Base-by-base conservation (phyloP, 176 grass and related monocot species). In the Elaeis guineensis region DNA sequence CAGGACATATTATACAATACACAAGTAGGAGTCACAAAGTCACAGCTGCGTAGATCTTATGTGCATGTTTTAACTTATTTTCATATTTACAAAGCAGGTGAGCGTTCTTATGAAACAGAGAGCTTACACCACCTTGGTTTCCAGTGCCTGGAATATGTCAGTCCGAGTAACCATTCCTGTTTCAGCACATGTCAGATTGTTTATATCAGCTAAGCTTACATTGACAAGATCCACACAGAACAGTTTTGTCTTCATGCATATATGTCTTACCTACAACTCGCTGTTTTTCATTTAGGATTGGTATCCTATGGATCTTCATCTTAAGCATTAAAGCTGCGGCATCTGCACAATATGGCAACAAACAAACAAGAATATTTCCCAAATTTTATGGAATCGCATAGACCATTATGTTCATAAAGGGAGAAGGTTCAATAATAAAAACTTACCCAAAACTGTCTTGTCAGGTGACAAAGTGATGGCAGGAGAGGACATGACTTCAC, bases 321-420 rank as follows among this genome's bases (percentile, higher is more conserved):
- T 87, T 96, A 1, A 96, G 83, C 83, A 90, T 96, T 50, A 90
- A 65, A 48, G 75, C 78, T 21, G 86, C 83, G 78, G 91, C 91
- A 17, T 90, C 91, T 96, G 75, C 67, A 63, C 62, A 65, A 23
- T 52, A 20, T 26, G 20, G 26, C 35, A 44, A 44, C 9, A 0
- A 44, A 44, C 2, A 44, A 12, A 44, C 35, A 44, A 14, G 9
- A 9, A 44, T 44, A 44, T 12, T 30, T 44, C 8, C 11, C 8
- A 44, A 35, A 44, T 44, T 12, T 44, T 44, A 6, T 44, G 35
- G 35, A 44, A 12, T 44, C 11, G 35, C 35, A 44, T 14, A 44
- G 2, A 44, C 1, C 9, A 44, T 12, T 30, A 30, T 44, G 35
- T 44, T 44, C 11, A 2, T 19, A 0, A 51, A 39, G 48, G 16